Conservation (phyloP, 1,284 basidiomycete species). For the Tilletia setariae region DNA sequence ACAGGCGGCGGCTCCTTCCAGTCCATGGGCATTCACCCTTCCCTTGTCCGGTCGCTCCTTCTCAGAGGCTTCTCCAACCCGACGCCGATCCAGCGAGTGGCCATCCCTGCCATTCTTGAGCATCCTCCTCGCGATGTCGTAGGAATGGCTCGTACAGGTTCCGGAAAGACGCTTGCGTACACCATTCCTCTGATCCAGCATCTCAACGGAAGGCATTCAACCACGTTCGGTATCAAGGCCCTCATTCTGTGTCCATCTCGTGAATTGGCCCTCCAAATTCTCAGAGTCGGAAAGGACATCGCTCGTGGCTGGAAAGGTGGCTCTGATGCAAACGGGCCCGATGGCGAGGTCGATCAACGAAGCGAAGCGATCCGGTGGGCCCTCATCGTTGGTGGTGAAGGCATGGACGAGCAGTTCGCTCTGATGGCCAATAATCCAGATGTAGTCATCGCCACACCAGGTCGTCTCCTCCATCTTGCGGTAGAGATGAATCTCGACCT, state of each 20-base stretch:
- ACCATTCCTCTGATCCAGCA: constrained; percentile 87
- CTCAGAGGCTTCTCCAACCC: constrained; percentile 92
- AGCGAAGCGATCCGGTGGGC: constrained; percentile 78
- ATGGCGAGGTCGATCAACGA: constrained; percentile 15
- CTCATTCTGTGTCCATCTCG: constrained; percentile 87
- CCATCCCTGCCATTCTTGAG: constrained; percentile 79
- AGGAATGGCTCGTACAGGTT: constrained; percentile 97
- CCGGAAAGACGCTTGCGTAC: constrained; percentile 96
- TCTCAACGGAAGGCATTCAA: constrained; percentile 75
- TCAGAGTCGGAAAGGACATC: constrained; percentile 91
- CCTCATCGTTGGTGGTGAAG: constrained; percentile 90
- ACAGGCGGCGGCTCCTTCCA: constrained; percentile 13
- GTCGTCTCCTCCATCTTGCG: constrained; percentile 87
- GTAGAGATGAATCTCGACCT: constrained; percentile 97
- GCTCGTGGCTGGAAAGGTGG: constrained; percentile 65
- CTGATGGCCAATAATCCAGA: constrained; percentile 88
- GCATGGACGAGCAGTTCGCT: constrained; percentile 92
- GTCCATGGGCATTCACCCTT: constrained; percentile 72
- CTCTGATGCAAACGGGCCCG: constrained; percentile 55
- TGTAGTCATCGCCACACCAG: constrained; percentile 73
- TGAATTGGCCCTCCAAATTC: constrained; percentile 88
- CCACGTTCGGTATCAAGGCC: constrained; percentile 77
- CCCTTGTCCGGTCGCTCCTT: constrained; percentile 76
- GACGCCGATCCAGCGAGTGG: constrained; percentile 89
- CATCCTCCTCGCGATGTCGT: constrained; percentile 89